phyloP scores from a whole-genome alignment of 345 rosid species.

The Clarkia xantiana region DNA sequence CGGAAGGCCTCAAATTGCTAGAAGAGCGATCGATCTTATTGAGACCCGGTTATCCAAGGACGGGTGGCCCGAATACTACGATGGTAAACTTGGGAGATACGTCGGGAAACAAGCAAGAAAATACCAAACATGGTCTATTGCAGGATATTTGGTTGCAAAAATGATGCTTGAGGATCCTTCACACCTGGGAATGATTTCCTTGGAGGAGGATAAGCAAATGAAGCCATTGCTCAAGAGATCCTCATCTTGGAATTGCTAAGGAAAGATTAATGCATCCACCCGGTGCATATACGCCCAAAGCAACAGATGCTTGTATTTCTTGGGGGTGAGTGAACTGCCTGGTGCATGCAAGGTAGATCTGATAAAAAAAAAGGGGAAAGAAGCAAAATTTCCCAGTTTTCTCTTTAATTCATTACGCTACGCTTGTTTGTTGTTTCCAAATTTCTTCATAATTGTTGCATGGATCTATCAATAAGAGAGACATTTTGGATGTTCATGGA shows the following conservation, averaged over 20 bases:
- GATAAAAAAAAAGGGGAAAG: no score
- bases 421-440: no score
- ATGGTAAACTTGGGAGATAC: constrained; percentile 22
- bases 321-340: no score
- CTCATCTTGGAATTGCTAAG: constrained; percentile 16
- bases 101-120: constrained; percentile 29
- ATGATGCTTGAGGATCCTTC: constrained; percentile 34
- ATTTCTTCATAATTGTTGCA: no score
- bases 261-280: neutral
- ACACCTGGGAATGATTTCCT: constrained; percentile 24
- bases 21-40: constrained; percentile 20
- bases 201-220: constrained; percentile 27
- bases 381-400: no score
- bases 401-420: no score
- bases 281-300: neutral
- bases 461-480: no score
- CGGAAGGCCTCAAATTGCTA: constrained; percentile 27
- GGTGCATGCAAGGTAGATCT: no score
- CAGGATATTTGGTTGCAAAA: constrained; percentile 27
- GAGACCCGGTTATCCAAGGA: constrained; percentile 21
- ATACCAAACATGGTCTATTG: constrained; percentile 25
- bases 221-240: constrained; percentile 20
- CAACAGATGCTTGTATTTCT: no score
- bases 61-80: constrained; percentile 29
- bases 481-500: no score